Evolutionary conservation across 169 alveolate species (phyloP).

Genomic region (Cyclospora cayetanensis): DNA sequence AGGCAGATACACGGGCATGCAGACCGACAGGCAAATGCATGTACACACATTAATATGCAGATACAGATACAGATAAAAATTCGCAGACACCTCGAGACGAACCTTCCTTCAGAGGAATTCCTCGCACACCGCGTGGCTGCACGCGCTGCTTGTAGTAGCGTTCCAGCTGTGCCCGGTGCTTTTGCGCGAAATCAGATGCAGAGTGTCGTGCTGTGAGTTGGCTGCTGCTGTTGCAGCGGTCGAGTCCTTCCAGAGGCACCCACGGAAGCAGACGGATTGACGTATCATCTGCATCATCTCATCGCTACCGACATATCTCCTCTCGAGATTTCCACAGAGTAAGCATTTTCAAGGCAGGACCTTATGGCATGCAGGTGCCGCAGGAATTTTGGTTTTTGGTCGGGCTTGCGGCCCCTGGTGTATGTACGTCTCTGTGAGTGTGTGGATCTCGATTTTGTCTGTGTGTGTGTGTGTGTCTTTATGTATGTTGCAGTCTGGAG

Average conservation of each 20-base stretch:
- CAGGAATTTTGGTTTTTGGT: neutral
- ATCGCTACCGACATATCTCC: constrained; percentile 2
- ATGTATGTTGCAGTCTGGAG: neutral
- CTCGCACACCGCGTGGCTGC: too few relatives aligned
- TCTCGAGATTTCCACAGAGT: neutral
- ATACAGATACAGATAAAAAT: too few relatives aligned
- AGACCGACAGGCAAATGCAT: too few relatives aligned
- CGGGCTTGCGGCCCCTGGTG: neutral
- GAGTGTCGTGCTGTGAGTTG: too few relatives aligned
- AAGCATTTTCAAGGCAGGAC: neutral
- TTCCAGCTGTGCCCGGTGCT: too few relatives aligned
- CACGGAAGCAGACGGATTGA: neutral
- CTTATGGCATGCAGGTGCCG: neutral
- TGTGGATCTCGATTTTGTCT: neutral
- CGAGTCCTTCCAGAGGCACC: neutral
- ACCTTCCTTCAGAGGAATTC: too few relatives aligned
- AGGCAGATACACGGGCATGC: too few relatives aligned
- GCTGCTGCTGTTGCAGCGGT: neutral
- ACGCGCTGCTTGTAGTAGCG: too few relatives aligned
- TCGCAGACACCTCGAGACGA: too few relatives aligned
- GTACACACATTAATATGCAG: too few relatives aligned
- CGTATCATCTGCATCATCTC: constrained; percentile 5
- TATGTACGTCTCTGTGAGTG: neutral
- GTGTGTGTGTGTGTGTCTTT: neutral
- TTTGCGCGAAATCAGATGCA: too few relatives aligned